Evolutionary conservation across 2,329 filamentous ascomycete species (phyloP).

Genomic region (Fusarium sp.): DNA sequence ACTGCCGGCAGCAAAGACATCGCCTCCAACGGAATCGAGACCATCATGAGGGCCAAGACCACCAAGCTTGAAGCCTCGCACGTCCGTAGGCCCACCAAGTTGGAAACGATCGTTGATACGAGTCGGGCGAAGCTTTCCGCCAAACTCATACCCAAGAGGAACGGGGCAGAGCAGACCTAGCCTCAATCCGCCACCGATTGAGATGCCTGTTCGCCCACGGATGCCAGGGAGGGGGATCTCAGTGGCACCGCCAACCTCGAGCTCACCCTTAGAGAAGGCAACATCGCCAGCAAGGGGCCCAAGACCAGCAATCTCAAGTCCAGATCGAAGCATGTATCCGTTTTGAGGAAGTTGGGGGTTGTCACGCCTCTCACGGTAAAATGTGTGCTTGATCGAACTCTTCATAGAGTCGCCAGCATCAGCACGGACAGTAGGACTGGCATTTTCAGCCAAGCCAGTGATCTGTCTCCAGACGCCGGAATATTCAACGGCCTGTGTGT

Average conservation of each 20-base stretch:
- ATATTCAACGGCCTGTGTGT: slow-evolving; percentile 84
- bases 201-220: slow-evolving; percentile 80
- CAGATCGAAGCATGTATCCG: slow-evolving; percentile 84
- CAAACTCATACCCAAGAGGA: slow-evolving; percentile 69
- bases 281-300: slow-evolving; percentile 89
- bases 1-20: slow-evolving; percentile 90
- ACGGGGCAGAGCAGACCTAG: slow-evolving; percentile 88
- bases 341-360: slow-evolving; percentile 85
- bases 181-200: slow-evolving; percentile 84
- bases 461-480: slow-evolving; percentile 88
- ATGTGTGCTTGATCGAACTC: slow-evolving; percentile 85
- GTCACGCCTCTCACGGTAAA: slow-evolving; percentile 83
- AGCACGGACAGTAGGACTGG: slow-evolving; percentile 83
- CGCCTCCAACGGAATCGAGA: slow-evolving; percentile 87
- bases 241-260: slow-evolving; percentile 82
- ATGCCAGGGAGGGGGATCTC: slow-evolving; percentile 79
- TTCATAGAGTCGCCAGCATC: slow-evolving; percentile 95
- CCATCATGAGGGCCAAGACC: slow-evolving; percentile 92
- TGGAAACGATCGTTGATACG: slow-evolving; percentile 95
- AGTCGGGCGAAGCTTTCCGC: slow-evolving; percentile 72
- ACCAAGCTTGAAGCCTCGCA: slow-evolving; percentile 91
- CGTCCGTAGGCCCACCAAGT: slow-evolving; percentile 93
- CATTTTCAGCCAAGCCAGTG: slow-evolving; percentile 80
- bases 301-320: slow-evolving; percentile 87
- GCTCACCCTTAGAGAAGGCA: slow-evolving; percentile 92